Evolutionary conservation across 306 rosid species (phyloP).

Genomic region (Glycine soja): DNA sequence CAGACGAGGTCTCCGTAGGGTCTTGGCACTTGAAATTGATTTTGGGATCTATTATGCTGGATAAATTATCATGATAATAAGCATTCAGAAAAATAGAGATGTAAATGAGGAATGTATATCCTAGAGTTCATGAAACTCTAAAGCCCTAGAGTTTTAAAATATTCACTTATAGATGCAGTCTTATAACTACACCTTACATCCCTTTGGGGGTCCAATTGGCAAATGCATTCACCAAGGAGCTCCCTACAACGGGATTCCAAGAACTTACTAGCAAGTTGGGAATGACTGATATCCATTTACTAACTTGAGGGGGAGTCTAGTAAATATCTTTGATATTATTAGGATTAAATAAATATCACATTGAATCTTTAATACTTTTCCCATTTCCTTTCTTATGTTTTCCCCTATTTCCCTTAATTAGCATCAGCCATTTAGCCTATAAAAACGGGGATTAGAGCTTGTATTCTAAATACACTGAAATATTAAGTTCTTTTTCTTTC

Average conservation of each 20-base stretch:
- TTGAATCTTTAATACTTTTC: background rate
- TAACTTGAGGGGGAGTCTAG: background rate
- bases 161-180: background rate
- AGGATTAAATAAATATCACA: background rate
- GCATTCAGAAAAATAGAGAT: conserved; percentile 41
- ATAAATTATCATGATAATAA: conserved; percentile 43
- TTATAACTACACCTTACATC: background rate
- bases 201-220: background rate
- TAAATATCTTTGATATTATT: no score
- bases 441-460: background rate
- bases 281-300: background rate
- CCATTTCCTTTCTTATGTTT: background rate
- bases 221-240: no score
- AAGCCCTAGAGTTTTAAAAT: background rate
- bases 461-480: background rate
- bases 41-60: conserved; percentile 92
- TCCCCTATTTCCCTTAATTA: background rate
- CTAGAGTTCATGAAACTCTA: conserved; percentile 1
- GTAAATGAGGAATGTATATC: conserved; percentile 10
- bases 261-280: background rate
- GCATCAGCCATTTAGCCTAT: background rate
- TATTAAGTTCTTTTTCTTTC: background rate
- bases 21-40: conserved; percentile 71
- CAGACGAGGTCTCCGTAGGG: conserved; percentile 45
- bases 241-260: no score